phyloP scores from a whole-genome alignment of 495 filamentous ascomycete genomes.

The Aspergillus egyptiacus region DNA sequence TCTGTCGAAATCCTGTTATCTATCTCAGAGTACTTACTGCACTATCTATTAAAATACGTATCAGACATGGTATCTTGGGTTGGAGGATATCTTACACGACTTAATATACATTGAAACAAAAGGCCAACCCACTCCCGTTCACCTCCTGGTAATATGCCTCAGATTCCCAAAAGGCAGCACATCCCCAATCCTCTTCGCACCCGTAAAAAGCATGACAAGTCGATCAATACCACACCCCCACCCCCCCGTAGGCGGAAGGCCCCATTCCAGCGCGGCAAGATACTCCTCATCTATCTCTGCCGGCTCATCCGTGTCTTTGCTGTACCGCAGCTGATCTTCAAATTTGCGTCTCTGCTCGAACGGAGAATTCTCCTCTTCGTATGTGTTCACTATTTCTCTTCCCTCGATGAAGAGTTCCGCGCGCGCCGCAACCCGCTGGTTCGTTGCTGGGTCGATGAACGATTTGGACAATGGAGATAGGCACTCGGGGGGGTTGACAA shows the following conservation, averaged over 20 bases:
- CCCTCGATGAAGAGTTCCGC: conserved; percentile 82
- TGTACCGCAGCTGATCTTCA: conserved; percentile 48
- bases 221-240: conserved; percentile 94
- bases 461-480: conserved; percentile 91
- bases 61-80: not conserved
- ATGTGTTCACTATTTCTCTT: conserved; percentile 83
- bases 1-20: too few relatives aligned
- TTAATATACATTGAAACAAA: not conserved
- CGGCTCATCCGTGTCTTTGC: conserved; percentile 32
- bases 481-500: conserved; percentile 84
- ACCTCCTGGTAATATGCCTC: conserved; percentile 40
- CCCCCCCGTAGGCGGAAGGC: conserved; percentile 86
- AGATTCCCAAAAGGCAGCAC: conserved; percentile 83
- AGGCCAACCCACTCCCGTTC: conserved; percentile 6
- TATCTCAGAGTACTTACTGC: too few relatives aligned
- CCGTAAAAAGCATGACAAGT: conserved; percentile 80
- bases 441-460: conserved; percentile 52
- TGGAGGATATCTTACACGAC: not conserved
- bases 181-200: conserved; percentile 68
- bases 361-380: conserved; percentile 97
- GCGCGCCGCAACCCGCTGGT: conserved; percentile 69
- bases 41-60: too few relatives aligned
- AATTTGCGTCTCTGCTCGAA: conserved; percentile 84
- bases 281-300: conserved; percentile 73
- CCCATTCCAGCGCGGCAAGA: conserved; percentile 74